Evolutionary conservation across 805 yeast genomes (phyloP).

Genomic region (Wickerhamiella qilinensis): DNA sequence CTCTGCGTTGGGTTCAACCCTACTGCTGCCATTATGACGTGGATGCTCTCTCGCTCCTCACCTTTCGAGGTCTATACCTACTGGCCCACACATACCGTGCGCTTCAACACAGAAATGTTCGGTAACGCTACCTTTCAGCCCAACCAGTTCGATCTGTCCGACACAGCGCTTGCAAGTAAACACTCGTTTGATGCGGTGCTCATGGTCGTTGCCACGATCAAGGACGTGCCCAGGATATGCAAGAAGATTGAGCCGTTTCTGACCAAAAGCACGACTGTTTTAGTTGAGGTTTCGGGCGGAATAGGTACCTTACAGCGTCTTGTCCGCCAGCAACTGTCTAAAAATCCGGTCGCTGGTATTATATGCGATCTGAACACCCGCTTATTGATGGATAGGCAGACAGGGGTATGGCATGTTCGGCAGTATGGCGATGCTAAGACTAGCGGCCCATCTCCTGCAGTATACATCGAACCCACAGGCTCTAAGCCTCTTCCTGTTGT

Average conservation of each 20-base stretch:
- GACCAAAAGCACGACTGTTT: constrained; percentile 10
- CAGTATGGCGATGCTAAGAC: constrained; percentile 4
- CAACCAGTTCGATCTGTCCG: constrained; percentile 11
- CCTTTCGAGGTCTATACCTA: constrained; percentile 13
- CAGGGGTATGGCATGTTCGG: constrained; percentile 4
- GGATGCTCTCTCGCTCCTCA: constrained; percentile 13
- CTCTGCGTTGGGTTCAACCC: constrained; percentile 17
- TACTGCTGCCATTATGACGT: constrained; percentile 15
- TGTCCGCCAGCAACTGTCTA: constrained; percentile 11
- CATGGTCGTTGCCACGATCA: constrained; percentile 13
- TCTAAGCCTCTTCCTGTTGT: constrained; percentile 2
- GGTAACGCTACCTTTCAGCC: constrained; percentile 10
- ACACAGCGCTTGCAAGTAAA: constrained; percentile 1
- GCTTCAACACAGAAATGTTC: constrained; percentile 10
- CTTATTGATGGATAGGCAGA: constrained; percentile 2
- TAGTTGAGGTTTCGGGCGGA: constrained; percentile 16
- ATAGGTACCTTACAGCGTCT: constrained; percentile 14
- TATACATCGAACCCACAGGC: constrained; percentile 11
- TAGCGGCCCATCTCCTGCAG: constrained; percentile 4
- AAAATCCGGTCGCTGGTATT: constrained; percentile 10
- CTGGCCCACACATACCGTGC: constrained; percentile 15
- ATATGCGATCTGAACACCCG: constrained; percentile 15
- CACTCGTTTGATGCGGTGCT: constrained; percentile 9
- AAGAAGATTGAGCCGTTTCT: constrained; percentile 12
- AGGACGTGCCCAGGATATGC: constrained; percentile 17